Evolutionary conservation across 495 filamentous ascomycete genomes (phyloP).

Genomic region (Penicillium lividum): DNA sequence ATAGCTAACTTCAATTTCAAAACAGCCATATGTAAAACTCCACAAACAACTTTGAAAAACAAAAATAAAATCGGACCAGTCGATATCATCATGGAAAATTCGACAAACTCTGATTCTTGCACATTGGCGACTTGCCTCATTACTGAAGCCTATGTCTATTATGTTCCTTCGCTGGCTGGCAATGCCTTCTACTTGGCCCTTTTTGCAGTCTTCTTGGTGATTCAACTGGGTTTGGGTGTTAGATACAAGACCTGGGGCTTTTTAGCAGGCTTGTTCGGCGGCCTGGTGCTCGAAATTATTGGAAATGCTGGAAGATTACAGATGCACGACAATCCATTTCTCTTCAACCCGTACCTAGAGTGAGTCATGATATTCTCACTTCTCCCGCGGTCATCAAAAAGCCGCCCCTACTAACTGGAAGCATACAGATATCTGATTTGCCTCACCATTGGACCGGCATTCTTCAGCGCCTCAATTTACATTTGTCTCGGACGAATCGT

Average conservation of each 20-base stretch:
- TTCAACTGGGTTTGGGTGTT: slow-evolving; percentile 32
- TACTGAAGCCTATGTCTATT: slow-evolving; percentile 33
- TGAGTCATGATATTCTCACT: slow-evolving; percentile 1
- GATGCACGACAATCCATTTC: slow-evolving; percentile 42
- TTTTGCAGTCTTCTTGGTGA: slow-evolving; percentile 32
- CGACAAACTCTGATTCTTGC: slow-evolving; percentile 21
- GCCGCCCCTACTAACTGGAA: slow-evolving; percentile 8
- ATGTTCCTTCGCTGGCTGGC: slow-evolving; percentile 36
- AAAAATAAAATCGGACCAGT: background rate
- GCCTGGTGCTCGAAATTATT: slow-evolving; percentile 38
- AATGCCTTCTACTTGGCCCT: slow-evolving; percentile 37
- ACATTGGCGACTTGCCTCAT: slow-evolving; percentile 38
- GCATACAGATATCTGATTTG: slow-evolving; percentile 45
- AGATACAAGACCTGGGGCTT: slow-evolving; percentile 34
- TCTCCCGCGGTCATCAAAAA: slow-evolving; percentile 5
- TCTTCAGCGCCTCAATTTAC: slow-evolving; percentile 58
- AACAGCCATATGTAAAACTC: too few relatives aligned
- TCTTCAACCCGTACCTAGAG: slow-evolving; percentile 36
- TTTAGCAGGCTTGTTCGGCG: slow-evolving; percentile 23
- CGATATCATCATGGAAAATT: background rate
- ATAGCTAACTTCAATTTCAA: too few relatives aligned
- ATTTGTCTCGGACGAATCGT: slow-evolving; percentile 57
- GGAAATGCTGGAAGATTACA: slow-evolving; percentile 43
- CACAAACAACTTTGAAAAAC: background rate
- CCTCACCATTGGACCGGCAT: slow-evolving; percentile 57